Base-by-base conservation (phyloP, 2,329 filamentous ascomycete genomes). In the Emmonsia crescens region DNA sequence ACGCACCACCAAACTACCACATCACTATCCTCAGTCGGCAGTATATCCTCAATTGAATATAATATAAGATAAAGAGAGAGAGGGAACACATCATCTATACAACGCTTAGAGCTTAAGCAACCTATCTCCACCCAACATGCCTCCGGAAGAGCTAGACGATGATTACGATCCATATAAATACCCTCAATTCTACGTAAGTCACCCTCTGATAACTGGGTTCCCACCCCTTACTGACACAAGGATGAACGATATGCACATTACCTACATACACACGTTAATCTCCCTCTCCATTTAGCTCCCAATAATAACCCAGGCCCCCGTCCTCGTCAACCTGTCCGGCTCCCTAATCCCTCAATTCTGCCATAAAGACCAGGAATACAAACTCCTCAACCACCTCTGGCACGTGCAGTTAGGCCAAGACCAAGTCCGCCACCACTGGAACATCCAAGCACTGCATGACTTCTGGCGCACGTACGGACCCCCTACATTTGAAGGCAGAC, bases 351-450 rank as follows among this genome's bases (percentile, higher is more conserved):
- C 54, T 5, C 60, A 57, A 57, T 68, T 65, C 57, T 19, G 46
- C 48, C 60, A 64, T 24, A 31, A 63, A 12, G 24, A 64, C 38
- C 40, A 31, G 8, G 60, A 61, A 21, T 61, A 57, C n/a, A 44
- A 59, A 54, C 59, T 66, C 51, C 65, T 68, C n/a, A 40, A 42
- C 3, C 52, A 68, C 42, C 55, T 68, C 21, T 68, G 67, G 66
- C 46, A 61, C 21, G 60, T 66, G 14, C 67, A 68, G 51, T 62
- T 68, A 8, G 62, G 59, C 1, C 33, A 60, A 33, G 29, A 61
- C 5, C 52, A 56, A 21, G 57, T 49, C 19, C 60, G 65, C n/a
- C 61, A 64, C 31, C 21, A 56, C 12, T 60, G 61, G 62, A 67
- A 66, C 33, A 61, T 68, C 27, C 40, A 58, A 48, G 61, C 58